phyloP scores from a whole-genome alignment of 1,139 yeast species.

The Wickerhamiella infanticola region DNA sequence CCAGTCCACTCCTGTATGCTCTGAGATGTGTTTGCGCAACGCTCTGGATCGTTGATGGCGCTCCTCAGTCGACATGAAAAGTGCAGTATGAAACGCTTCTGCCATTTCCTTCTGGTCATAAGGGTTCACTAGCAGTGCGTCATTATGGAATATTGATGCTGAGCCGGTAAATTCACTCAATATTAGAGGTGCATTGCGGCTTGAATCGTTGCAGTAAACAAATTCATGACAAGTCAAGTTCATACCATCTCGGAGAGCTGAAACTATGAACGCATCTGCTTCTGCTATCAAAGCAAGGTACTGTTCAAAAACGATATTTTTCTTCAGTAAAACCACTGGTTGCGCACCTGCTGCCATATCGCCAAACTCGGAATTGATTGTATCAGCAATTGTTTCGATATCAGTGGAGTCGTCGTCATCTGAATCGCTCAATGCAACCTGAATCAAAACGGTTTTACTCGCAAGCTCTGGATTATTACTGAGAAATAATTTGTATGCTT shows the following conservation, averaged over 20 bases:
- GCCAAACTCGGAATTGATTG: conserved; percentile 69
- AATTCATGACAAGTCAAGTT: conserved; percentile 92
- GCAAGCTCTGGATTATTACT: conserved; percentile 54
- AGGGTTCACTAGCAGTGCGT: conserved; percentile 75
- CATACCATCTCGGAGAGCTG: conserved; percentile 93
- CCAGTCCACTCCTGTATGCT: conserved; percentile 68
- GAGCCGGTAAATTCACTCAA: conserved; percentile 92
- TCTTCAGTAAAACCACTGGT: conserved; percentile 77
- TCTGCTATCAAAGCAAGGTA: conserved; percentile 74
- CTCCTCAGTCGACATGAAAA: conserved; percentile 48
- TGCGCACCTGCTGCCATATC: conserved; percentile 42
- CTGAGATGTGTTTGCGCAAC: conserved; percentile 41
- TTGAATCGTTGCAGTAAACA: conserved; percentile 50
- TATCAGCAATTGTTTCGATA: conserved; percentile 59
- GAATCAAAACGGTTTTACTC: conserved; percentile 58
- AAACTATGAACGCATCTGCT: conserved; percentile 76
- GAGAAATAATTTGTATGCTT: conserved; percentile 74
- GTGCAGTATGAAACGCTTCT: conserved; percentile 41
- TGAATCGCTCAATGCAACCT: conserved; percentile 50
- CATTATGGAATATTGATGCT: conserved; percentile 49
- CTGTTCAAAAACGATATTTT: conserved; percentile 78
- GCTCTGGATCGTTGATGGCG: conserved; percentile 45
- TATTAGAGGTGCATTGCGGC: conserved; percentile 64
- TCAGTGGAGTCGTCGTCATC: conserved; percentile 40
- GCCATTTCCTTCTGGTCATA: conserved; percentile 69